phyloP scores from a whole-genome alignment of 2,329 filamentous ascomycete species.

The Aspergillus transmontanensis region DNA sequence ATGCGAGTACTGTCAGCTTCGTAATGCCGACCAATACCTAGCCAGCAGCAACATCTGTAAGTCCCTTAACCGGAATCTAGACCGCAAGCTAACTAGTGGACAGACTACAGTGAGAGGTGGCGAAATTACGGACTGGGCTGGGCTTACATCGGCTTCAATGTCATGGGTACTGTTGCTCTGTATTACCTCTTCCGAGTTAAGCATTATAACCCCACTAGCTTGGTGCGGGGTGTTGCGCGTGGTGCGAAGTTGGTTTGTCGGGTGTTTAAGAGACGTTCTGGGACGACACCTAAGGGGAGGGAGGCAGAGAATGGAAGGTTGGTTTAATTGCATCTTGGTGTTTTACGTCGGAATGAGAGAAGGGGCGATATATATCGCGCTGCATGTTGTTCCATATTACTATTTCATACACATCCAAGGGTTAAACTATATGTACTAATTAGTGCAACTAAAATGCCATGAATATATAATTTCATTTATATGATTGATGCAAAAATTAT shows the following conservation, averaged over 20 bases:
- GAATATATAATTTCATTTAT: background rate
- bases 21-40: constrained; percentile 45
- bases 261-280: constrained; percentile 35
- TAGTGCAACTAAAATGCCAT: background rate
- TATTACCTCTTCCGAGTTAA: constrained; percentile 54
- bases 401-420: background rate
- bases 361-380: background rate
- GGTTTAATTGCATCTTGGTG: constrained; percentile 8
- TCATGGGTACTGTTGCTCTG: constrained; percentile 56
- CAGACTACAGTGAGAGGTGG: constrained; percentile 62
- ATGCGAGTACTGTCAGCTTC: constrained; percentile 55
- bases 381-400: background rate
- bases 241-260: constrained; percentile 29
- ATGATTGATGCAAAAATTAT: background rate
- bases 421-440: background rate
- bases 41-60: constrained; percentile 48
- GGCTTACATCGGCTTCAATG: constrained; percentile 62
- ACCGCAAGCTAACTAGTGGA: constrained; percentile 5
- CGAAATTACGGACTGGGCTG: constrained; percentile 68
- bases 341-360: no score
- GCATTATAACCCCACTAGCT: constrained; percentile 44
- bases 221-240: constrained; percentile 26
- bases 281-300: constrained; percentile 30
- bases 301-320: constrained; percentile 35
- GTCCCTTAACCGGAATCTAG: constrained; percentile 5